These are phyloP conservation scores for Penicillium palitans DNA, from an alignment of 2,329 filamentous ascomycete species.

Conservation along the genomic window DNA sequence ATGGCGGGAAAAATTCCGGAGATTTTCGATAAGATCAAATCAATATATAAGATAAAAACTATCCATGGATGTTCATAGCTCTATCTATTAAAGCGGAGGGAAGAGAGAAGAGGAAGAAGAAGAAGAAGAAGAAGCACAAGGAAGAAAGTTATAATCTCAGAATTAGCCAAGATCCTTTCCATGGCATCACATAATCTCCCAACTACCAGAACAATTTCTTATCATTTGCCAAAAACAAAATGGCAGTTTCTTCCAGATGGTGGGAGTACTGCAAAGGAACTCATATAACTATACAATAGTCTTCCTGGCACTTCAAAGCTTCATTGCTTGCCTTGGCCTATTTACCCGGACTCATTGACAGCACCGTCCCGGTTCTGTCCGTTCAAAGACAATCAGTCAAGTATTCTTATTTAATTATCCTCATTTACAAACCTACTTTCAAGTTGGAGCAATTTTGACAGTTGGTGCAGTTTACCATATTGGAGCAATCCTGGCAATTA, in stretches of 20 bases:
- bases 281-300: background rate
- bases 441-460: background rate
- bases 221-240: background rate
- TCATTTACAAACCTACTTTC: background rate
- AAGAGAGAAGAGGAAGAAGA: too few relatives aligned
- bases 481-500: background rate
- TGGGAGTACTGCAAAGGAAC: background rate
- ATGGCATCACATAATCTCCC: background rate
- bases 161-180: too few relatives aligned
- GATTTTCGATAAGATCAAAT: too few relatives aligned
- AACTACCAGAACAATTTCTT: background rate
- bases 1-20: too few relatives aligned
- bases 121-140: too few relatives aligned
- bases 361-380: background rate
- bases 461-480: too few relatives aligned
- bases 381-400: background rate
- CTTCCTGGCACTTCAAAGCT: background rate
- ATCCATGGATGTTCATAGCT: too few relatives aligned
- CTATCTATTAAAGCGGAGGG: too few relatives aligned
- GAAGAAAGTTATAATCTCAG: too few relatives aligned
- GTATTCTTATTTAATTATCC: background rate
- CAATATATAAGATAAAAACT: too few relatives aligned
- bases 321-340: background rate
- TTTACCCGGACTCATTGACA: constrained; percentile 2
- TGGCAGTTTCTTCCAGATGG: background rate